phyloP scores from a whole-genome alignment of 2,329 filamentous ascomycete species.

The Fusarium fracticaudum region DNA sequence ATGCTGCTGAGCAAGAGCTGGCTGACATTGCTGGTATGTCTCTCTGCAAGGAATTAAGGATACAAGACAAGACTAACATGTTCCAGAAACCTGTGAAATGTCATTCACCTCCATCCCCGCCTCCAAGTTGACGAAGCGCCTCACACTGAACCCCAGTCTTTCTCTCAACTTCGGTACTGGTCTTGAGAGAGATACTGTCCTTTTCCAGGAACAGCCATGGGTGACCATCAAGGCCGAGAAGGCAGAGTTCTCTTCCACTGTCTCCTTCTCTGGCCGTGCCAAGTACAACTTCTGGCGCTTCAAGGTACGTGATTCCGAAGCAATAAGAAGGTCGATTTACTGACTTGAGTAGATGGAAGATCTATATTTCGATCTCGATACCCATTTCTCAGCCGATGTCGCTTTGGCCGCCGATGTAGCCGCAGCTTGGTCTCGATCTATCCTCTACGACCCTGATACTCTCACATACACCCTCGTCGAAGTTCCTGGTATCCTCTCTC shows the following conservation, averaged over 20 bases:
- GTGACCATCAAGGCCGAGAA: conserved; percentile 12
- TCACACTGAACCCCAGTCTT: not conserved
- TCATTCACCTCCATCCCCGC: conserved; percentile 7
- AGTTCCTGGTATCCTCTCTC: conserved; percentile 2
- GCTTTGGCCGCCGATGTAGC: not conserved
- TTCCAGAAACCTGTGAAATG: conserved; percentile 8
- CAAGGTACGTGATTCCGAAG: not conserved
- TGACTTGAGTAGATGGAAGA: conserved; percentile 3
- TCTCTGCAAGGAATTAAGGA: accelerated
- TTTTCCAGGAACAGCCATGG: conserved; percentile 13
- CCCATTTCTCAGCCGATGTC: conserved; percentile 1
- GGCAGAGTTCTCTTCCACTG: conserved; percentile 11
- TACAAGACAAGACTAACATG: not conserved
- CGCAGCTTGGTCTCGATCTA: conserved; percentile 8
- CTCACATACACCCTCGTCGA: not conserved
- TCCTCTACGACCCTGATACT: conserved; percentile 2
- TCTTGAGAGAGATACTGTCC: not conserved
- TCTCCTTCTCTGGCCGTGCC: not conserved
- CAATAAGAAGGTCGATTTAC: accelerated
- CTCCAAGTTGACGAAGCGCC: conserved; percentile 1
- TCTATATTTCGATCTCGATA: conserved; percentile 12
- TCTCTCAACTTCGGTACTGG: not conserved
- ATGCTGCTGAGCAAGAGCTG: not conserved
- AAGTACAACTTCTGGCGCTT: conserved; percentile 22
- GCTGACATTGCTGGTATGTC: conserved; percentile 4